A percentile compares a stretch with the other conserved stretches of the same genome.
These are phyloP conservation scores for Euphorbia pulcherrima DNA, from an alignment of 345 rosid genomes.

Conservation along the genomic window DNA sequence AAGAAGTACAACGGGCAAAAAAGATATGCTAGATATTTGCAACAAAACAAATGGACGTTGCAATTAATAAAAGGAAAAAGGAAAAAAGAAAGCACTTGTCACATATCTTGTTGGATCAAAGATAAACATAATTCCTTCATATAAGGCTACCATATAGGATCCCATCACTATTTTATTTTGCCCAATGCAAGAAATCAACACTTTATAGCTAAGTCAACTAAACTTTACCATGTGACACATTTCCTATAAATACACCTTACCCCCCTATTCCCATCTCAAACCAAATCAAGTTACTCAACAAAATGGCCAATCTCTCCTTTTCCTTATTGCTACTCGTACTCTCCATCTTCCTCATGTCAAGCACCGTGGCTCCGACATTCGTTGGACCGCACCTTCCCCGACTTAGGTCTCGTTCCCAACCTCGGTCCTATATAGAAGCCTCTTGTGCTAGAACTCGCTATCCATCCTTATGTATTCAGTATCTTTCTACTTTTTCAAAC, in stretches of 20 bases:
- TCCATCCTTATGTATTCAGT: slow-evolving; percentile 47
- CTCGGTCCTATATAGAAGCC: slow-evolving; percentile 35
- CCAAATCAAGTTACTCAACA: background rate
- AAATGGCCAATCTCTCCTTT: slow-evolving; percentile 26
- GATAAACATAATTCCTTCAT: slow-evolving; percentile 1
- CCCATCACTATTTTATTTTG: slow-evolving; percentile 7
- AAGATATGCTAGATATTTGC: background rate
- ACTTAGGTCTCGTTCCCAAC: background rate
- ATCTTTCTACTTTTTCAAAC: slow-evolving; percentile 43
- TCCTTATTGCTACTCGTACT: slow-evolving; percentile 10
- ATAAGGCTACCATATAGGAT: background rate
- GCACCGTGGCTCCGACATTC: slow-evolving; percentile 19
- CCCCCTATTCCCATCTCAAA: background rate
- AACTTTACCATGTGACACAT: slow-evolving; percentile 13
- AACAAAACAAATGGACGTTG: background rate
- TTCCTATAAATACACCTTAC: slow-evolving; percentile 12
- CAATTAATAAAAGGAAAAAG: background rate
- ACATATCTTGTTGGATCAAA: slow-evolving; percentile 14
- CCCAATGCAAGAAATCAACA: slow-evolving; percentile 22
- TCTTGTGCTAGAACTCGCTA: slow-evolving; percentile 59
- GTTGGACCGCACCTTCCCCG: background rate
- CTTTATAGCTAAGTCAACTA: background rate
- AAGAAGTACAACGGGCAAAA: background rate
- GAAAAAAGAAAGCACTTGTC: background rate
- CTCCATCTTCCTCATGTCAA: slow-evolving; percentile 9